Evolutionary conservation across 192 early-diverging fungal genomes (phyloP).

Genomic region (Backusella mclennaniae): DNA sequence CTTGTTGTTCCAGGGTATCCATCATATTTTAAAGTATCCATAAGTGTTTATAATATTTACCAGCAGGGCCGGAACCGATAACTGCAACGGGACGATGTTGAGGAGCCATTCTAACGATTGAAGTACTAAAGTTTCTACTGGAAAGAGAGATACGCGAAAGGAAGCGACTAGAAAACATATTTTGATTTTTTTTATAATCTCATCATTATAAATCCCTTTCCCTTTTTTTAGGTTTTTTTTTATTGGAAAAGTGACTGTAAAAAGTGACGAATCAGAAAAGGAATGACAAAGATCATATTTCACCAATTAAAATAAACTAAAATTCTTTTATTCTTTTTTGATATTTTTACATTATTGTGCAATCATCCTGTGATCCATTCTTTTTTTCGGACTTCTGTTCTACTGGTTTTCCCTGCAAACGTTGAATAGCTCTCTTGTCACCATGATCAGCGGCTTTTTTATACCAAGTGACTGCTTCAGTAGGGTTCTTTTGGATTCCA

Average conservation of each 20-base stretch:
- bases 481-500: slow-evolving; percentile 51
- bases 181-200: background rate
- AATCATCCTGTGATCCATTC: slow-evolving; percentile 42
- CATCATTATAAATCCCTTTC: slow-evolving; percentile 2
- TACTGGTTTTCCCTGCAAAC: slow-evolving; percentile 48
- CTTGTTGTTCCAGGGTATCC: background rate
- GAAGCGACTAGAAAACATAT: slow-evolving; percentile 13
- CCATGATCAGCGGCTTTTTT: slow-evolving; percentile 66
- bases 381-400: slow-evolving; percentile 41
- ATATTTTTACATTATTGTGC: slow-evolving; percentile 34
- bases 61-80: slow-evolving; percentile 94
- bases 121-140: slow-evolving; percentile 11
- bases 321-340: background rate
- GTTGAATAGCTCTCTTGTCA: slow-evolving; percentile 56
- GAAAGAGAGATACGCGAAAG: slow-evolving; percentile 3
- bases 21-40: background rate
- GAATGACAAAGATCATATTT: slow-evolving; percentile 2
- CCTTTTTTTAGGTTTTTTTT: background rate
- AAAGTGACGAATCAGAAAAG: background rate
- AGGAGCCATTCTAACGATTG: slow-evolving; percentile 23
- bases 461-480: slow-evolving; percentile 60
- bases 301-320: background rate
- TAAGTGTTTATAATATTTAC: slow-evolving; percentile 19
- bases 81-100: slow-evolving; percentile 63
- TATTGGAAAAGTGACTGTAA: background rate